These are phyloP conservation scores for Pythium monospermum DNA, from an alignment of 352 stramenopile genomes.

Conservation along the genomic window DNA sequence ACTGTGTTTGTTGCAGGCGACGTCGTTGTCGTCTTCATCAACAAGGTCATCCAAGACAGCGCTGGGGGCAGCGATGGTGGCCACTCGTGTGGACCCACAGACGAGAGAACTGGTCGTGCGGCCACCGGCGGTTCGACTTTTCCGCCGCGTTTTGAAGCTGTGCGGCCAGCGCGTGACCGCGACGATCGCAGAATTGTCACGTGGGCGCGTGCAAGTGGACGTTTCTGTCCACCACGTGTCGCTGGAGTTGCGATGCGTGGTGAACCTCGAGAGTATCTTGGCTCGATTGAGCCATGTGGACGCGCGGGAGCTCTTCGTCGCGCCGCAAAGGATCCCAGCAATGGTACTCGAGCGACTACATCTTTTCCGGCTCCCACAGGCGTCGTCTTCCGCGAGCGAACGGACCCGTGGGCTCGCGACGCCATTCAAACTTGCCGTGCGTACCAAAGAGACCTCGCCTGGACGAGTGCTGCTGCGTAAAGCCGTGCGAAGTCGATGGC, in stretches of 20 bases:
- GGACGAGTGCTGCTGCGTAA: slow-evolving; percentile 32
- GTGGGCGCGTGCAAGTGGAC: slow-evolving; percentile 56
- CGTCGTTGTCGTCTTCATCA: background rate
- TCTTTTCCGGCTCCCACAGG: slow-evolving; percentile 26
- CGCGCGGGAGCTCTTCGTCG: slow-evolving; percentile 28
- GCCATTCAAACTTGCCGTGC: slow-evolving; percentile 20
- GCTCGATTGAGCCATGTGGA: slow-evolving; percentile 38
- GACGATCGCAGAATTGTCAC: slow-evolving; percentile 58
- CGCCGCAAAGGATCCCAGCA: slow-evolving; percentile 23
- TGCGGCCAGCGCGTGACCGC: slow-evolving; percentile 41
- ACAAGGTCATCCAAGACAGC: background rate
- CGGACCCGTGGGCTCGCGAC: no score
- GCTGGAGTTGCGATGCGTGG: slow-evolving; percentile 19
- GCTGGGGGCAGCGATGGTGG: background rate
- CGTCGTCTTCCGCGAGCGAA: background rate
- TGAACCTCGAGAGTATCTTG: slow-evolving; percentile 55
- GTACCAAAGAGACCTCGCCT: slow-evolving; percentile 18
- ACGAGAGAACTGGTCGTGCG: slow-evolving; percentile 36
- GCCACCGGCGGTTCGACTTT: slow-evolving; percentile 44
- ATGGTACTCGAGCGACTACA: slow-evolving; percentile 63
- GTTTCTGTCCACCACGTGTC: slow-evolving; percentile 35
- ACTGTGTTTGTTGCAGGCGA: slow-evolving; percentile 45
- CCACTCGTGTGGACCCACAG: background rate
- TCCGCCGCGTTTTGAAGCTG: slow-evolving; percentile 41
- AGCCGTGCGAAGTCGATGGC: slow-evolving; percentile 27